Percentiles rank a stretch among this genome's conserved stretches.
These are phyloP conservation scores for Solanum commersonii DNA, from an alignment of 257 asterid genomes.

Conservation along the genomic window DNA sequence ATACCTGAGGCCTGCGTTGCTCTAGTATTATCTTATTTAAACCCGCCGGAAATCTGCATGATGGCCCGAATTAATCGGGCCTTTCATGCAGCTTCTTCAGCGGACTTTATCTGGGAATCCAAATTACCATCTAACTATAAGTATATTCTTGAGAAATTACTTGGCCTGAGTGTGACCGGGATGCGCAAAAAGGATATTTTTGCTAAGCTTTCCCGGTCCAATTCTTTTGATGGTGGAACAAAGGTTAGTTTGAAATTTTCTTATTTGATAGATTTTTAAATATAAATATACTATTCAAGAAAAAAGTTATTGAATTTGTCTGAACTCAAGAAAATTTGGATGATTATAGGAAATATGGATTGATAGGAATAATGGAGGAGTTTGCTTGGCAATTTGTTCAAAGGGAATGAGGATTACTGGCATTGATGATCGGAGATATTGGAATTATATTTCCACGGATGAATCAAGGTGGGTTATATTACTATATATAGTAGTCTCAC, in stretches of 20 bases:
- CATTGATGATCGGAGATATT: conserved; percentile 84
- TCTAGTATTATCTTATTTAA: conserved; percentile 47
- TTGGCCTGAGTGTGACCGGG: conserved; percentile 13
- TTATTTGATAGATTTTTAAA: too few relatives aligned
- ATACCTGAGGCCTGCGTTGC: conserved; percentile 84
- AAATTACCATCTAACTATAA: conserved; percentile 54
- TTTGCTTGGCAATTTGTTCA: conserved; percentile 61
- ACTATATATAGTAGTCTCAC: background rate
- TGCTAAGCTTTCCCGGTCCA: conserved; percentile 39
- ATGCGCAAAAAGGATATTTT: conserved; percentile 50
- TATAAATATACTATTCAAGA: too few relatives aligned
- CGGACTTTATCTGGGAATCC: conserved; percentile 75
- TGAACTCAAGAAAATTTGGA: background rate
- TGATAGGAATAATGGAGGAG: conserved; percentile 69
- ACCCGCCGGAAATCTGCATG: conserved; percentile 74
- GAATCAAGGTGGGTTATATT: conserved; percentile 59
- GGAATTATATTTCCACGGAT: conserved; percentile 63
- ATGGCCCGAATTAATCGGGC: conserved; percentile 59
- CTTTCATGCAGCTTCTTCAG: conserved; percentile 69
- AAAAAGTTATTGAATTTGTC: background rate
- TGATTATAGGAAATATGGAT: conserved; percentile 61
- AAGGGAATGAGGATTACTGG: conserved; percentile 80
- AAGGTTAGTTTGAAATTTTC: conserved; percentile 32
- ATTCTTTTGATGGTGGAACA: conserved; percentile 48
- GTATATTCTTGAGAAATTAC: conserved; percentile 29